Evolutionary conservation across 169 alveolate genomes (phyloP), one percentile per base, ranked within the genome.

Genomic region (Miamiensis avidus): DNA sequence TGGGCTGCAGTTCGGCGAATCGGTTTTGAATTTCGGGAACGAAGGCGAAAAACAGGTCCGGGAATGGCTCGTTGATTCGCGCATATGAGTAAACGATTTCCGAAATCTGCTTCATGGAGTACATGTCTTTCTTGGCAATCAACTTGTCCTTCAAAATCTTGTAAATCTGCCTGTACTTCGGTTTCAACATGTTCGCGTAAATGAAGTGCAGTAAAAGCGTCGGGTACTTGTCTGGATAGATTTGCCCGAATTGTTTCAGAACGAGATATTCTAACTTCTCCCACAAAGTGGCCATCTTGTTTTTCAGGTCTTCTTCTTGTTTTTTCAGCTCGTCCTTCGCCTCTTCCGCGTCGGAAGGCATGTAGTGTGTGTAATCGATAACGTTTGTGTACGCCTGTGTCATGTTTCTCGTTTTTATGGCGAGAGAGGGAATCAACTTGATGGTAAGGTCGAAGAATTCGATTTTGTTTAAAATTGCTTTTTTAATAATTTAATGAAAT

Each of bases 361-460:
- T 49, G 20, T 49, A n/a, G 6, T 31, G 64, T 49, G 34, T 20
- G 65, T 34, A 29, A 25, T 31, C 33, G 65, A 49, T n/a, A n/a
- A n/a, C 64, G 30, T 79, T 79, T 0, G 84, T 79, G 29, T 34
- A 20, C 27, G 65, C 34, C n/a, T 79, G 34, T 0, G 34, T 49
- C 11, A 79, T 28, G 0, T 79, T 33, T 79, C 64, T 79, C 16
- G 84, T 79, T 65, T 79, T 49, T 0, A 79, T 64, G 15, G 84
- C 74, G 26, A 79, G 64, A 20, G 84, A 79, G 65, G 84, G 84
- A 25, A 79, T 79, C 28, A 79, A 49, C 15, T 79, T 79, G 0
- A 79, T 76, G 1, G 65, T 49, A n/a, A 79, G 64, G 64, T 79
- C 84, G 64, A 79, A 79, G 33, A 79, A 79, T 29, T 79, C 84